These are phyloP conservation scores for Colletotrichum zoysiae DNA, from an alignment of 2,329 filamentous ascomycete species.

Conservation along the genomic window DNA sequence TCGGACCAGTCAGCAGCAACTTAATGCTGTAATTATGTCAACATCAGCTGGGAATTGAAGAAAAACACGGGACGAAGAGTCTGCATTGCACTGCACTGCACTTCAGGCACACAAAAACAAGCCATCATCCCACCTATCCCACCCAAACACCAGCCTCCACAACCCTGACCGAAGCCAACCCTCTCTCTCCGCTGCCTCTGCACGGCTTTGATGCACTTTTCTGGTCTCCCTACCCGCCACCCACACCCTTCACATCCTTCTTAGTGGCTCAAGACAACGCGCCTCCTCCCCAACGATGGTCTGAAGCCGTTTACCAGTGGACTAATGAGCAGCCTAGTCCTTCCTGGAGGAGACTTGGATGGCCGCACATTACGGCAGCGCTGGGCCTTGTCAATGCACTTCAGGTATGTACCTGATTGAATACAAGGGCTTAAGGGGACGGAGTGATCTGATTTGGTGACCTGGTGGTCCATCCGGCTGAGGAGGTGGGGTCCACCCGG, in stretches of 20 bases:
- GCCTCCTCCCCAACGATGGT: not conserved
- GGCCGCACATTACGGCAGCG: slow-evolving; percentile 5
- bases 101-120: slow-evolving; percentile 7
- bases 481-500: slow-evolving; percentile 28
- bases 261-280: slow-evolving; percentile 7
- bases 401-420: slow-evolving; percentile 4
- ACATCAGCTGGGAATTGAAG: slow-evolving; percentile 13
- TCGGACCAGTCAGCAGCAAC: slow-evolving; percentile 23
- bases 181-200: not conserved
- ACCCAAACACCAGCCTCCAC: slow-evolving; percentile 1
- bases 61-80: slow-evolving; percentile 9
- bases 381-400: not conserved
- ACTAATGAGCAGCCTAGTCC: not conserved
- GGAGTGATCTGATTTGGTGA: not conserved
- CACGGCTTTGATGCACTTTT: slow-evolving; percentile 33
- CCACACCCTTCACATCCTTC: slow-evolving; percentile 5
- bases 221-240: slow-evolving; percentile 10
- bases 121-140: not conserved
- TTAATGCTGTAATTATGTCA: slow-evolving; percentile 3
- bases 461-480: slow-evolving; percentile 18
- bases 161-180: not conserved
- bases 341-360: not conserved
- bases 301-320: slow-evolving; percentile 21
- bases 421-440: slow-evolving; percentile 1
- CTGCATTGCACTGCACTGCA: not conserved